phyloP scores from a whole-genome alignment of 192 early-diverging fungal species.

The Rhizoclosmatium sp. region DNA sequence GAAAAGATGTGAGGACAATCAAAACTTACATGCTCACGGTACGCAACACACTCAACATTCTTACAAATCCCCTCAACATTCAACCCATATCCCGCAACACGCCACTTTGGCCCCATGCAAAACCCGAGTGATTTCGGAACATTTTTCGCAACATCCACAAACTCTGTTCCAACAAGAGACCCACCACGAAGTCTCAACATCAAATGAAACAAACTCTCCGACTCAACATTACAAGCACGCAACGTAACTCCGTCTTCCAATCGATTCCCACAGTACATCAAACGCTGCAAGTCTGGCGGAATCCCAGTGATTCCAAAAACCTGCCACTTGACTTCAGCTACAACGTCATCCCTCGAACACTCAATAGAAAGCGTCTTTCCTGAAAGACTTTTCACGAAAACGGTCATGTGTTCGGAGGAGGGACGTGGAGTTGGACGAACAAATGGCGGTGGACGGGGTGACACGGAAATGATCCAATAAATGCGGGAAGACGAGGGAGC shows the following conservation, averaged over 20 bases:
- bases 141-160: neutral
- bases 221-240: constrained; percentile 56
- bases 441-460: no score
- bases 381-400: no score
- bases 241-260: constrained; percentile 23
- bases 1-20: neutral
- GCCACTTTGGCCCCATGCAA: neutral
- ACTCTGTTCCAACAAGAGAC: neutral
- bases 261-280: constrained; percentile 42
- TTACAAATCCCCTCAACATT: neutral
- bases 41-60: neutral
- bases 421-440: no score
- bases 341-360: no score
- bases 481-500: no score
- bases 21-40: neutral
- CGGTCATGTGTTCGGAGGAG: no score
- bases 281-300: constrained; percentile 37
- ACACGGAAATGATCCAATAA: no score
- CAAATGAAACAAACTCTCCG: constrained; percentile 56
- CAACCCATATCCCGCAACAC: neutral
- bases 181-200: constrained; percentile 64
- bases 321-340: no score
- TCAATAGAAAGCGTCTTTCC: no score
- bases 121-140: no score
- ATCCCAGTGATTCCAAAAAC: neutral